Evolutionary conservation across 305 asterid species (phyloP), one percentile per base, ranked within the genome.

Genomic region (Solanum hybrid): DNA sequence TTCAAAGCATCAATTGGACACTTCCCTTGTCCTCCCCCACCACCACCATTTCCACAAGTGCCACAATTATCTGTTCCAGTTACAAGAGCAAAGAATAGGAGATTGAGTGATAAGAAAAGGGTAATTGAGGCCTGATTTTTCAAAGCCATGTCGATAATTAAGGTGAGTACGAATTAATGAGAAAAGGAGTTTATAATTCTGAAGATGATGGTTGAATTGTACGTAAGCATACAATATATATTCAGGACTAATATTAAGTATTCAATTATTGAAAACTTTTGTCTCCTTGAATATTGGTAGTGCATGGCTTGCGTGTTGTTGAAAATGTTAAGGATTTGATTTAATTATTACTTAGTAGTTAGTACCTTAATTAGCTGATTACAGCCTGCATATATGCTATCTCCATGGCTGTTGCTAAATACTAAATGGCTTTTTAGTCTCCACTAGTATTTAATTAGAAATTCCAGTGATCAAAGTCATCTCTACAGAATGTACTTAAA

Each of bases 1-100:
- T 84, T 84, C 15, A 92, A 4, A 51, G 90, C 90, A 79, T 93
- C 92, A 2, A 38, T 88, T 0, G 91, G 91, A 71, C 94, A 93
- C 5, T 81, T 88, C 12, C 9, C 81, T 3, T 82, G 45, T 6
- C 17, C 89, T 15, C 85, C 86, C 9, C 91, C 89, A 1, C 88
- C 76, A 13, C 90, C 88, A 24, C 90, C 88, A 6, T n/a, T 45
- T 17, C 89, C 45, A 11, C n/a, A 29, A 36, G 29, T 32, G 51
- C 90, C 76, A 6, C 56, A 45, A 36, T 12, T 60, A 60, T 60
- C 24, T 19, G 26, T 42, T 34, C 60, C 88, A 37, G 24, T 36
- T 42, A 88, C 79, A 31, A 93, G 45, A 80, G 87, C 35, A 87
- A 89, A 87, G 89, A 86, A 88, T 38, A 90, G 89, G 69, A 92